Conservation (phyloP, 2,329 filamentous ascomycete species). For the Apiospora rasikravindrae region DNA sequence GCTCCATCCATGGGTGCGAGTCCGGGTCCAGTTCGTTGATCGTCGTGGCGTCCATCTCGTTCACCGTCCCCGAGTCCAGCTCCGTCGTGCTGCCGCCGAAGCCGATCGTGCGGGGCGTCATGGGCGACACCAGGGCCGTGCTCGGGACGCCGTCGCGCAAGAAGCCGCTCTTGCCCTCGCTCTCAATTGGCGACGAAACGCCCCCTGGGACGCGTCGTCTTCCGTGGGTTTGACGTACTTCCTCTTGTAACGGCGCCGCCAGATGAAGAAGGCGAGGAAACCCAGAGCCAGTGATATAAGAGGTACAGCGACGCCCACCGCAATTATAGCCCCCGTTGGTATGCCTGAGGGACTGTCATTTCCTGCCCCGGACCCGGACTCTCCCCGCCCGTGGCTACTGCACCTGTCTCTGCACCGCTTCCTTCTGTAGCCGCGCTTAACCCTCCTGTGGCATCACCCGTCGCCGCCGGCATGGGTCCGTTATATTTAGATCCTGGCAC, state of each 20-base stretch:
- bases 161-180: conserved; percentile 6
- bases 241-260: conserved; percentile 13
- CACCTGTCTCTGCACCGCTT: background rate
- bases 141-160: background rate
- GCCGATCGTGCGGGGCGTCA: conserved; percentile 11
- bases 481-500: conserved; percentile 11
- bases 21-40: background rate
- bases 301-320: conserved; percentile 16
- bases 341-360: background rate
- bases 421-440: background rate
- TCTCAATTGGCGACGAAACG: background rate
- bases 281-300: conserved; percentile 1
- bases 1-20: conserved; percentile 2
- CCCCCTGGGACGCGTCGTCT: background rate
- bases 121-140: conserved; percentile 7
- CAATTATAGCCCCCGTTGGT: conserved; percentile 11
- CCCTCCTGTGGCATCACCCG: background rate
- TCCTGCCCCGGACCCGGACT: background rate
- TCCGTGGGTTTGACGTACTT: conserved; percentile 15
- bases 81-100: conserved; percentile 15
- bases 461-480: background rate
- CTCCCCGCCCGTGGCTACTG: background rate
- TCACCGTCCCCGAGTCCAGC: conserved; percentile 16
- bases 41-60: conserved; percentile 19
- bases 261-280: conserved; percentile 17